A percentile compares a stretch with the other conserved stretches of the same genome.
Conservation (phyloP, 345 rosid genomes). For the Salix brachista region DNA sequence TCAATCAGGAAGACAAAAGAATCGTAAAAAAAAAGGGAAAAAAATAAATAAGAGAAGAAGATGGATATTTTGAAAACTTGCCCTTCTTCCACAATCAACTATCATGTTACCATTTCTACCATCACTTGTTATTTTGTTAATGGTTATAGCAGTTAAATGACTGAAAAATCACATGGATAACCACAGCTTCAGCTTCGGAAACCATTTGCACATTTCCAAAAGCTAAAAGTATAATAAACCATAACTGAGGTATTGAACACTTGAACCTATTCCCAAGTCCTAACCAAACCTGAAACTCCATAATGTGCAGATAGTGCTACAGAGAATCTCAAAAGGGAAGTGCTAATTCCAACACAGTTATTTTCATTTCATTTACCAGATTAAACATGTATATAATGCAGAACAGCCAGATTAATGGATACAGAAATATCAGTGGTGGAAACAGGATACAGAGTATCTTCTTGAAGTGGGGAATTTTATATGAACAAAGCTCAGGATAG, state of each 20-base stretch:
- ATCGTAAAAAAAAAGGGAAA: background rate
- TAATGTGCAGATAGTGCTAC: conserved; percentile 20
- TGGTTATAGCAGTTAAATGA: background rate
- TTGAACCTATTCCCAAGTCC: background rate
- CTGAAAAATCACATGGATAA: background rate
- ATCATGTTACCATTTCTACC: background rate
- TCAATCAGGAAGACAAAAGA: background rate
- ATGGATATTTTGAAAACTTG: background rate
- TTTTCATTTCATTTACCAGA: background rate
- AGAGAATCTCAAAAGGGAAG: conserved; percentile 25
- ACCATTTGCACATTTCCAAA: background rate
- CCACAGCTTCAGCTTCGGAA: background rate
- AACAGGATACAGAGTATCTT: conserved; percentile 14
- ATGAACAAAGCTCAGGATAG: background rate
- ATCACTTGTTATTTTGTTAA: background rate
- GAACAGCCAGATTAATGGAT: conserved; percentile 24
- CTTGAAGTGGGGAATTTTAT: background rate
- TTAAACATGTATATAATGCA: conserved; percentile 4
- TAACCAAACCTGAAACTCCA: background rate
- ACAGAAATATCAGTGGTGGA: conserved; percentile 19
- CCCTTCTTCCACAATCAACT: background rate
- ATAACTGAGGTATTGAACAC: background rate
- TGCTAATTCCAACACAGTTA: conserved; percentile 10
- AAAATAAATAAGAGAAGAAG: background rate
- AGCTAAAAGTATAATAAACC: background rate